Base-by-base conservation (phyloP, 148 eudicot genomes). In the Cornus controversa region DNA sequence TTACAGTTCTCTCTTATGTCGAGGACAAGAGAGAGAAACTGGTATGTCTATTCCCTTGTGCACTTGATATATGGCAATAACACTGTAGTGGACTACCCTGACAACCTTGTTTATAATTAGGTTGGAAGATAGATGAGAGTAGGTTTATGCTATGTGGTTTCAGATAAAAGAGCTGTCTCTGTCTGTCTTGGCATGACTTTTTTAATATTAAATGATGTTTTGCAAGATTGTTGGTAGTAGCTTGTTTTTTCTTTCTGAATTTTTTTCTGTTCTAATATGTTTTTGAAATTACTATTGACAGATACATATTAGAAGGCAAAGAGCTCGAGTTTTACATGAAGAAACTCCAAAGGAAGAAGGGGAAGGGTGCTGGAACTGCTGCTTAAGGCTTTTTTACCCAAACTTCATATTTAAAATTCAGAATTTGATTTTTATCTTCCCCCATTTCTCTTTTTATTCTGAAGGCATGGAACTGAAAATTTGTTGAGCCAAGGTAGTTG, bases 311-410 rank as follows among this genome's bases (percentile, higher is more conserved):
- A 82, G 94, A 91, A 69, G 94, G 94, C 25, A 91, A 89, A 71
- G 94, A 91, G 88, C 77, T 91, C 37, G 94, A 91, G 75, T 91
- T 91, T 79, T 91, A 91, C 90, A 87, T 87, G 95, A 91, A 89
- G 90, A 91, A 91, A 78, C 77, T 91, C 82, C 94, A 91, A 79
- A 84, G 69, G 83, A 91, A 91, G 91, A 91, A 91, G 86, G 94
- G 94, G 63, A 91, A 91, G 79, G 78, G 89, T 18, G 88, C 88
- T n/a, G n/a, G n/a, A n/a, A n/a, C n/a, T 25, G 91, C 90, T 29
- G 90, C 90, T 76, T 86, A 83, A 85, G 42, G 37, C 67, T 75
- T 69, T 13, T 3, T 66, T n/a, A 72, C 54, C 31, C 25, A 28
- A 69, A 34, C 25, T 64, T 69, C 15, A 57, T 69, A 36, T 69